A percentile compares a stretch with the other conserved stretches of the same genome.
Conservation (phyloP, 176 grass and related monocot genomes). For the Miscanthus lutarioriparius region DNA sequence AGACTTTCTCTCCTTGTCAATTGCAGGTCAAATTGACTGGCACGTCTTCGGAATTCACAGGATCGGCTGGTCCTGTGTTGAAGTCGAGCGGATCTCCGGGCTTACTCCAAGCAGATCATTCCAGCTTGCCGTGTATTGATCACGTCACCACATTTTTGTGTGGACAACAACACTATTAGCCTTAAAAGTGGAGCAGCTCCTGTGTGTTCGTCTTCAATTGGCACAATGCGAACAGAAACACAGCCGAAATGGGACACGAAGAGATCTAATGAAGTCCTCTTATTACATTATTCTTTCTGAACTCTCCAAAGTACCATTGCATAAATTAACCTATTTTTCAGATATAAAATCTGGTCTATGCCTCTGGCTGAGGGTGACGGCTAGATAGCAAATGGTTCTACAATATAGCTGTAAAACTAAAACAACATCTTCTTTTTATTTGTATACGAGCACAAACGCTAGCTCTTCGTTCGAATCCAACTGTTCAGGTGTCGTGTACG, state of each 20-base stretch:
- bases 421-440: neutral
- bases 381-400: neutral
- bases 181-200: neutral
- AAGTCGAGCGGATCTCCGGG: too few species aligned
- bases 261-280: neutral
- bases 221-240: neutral
- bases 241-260: neutral
- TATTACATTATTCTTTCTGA: neutral
- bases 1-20: too few species aligned
- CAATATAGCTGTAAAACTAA: neutral
- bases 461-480: neutral
- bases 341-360: neutral
- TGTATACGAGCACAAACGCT: neutral
- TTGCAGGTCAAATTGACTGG: too few species aligned
- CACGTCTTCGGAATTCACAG: too few species aligned
- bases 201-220: neutral
- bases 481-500: neutral
- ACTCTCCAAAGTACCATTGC: too few species aligned
- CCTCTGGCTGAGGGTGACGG: neutral
- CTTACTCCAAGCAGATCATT: too few species aligned
- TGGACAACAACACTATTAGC: too few species aligned
- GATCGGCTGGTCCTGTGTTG: too few species aligned
- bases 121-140: too few species aligned
- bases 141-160: too few species aligned
- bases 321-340: too few species aligned